Conservation (phyloP, 352 stramenopile species). For the Globisporangium nodosum region DNA sequence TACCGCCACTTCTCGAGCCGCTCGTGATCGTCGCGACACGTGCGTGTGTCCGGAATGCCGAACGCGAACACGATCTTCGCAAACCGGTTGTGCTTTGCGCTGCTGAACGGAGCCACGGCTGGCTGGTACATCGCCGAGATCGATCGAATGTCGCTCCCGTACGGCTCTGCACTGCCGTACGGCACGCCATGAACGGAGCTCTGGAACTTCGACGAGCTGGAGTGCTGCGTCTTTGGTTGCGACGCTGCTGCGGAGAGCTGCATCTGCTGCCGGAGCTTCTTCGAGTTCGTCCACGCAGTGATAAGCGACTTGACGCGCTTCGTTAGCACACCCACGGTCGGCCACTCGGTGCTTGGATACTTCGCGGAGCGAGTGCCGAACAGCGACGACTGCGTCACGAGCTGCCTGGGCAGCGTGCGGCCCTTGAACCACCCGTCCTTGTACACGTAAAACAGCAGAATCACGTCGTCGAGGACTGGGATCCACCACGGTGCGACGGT, state of each 20-base stretch:
- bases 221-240: background rate
- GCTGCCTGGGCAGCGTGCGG: conserved; percentile 25
- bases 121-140: background rate
- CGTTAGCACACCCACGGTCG: conserved; percentile 42
- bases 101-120: conserved; percentile 2
- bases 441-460: conserved; percentile 66
- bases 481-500: conserved; percentile 72
- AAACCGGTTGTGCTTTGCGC: conserved; percentile 56
- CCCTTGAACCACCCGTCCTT: conserved; percentile 66
- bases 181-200: background rate
- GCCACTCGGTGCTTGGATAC: conserved; percentile 30
- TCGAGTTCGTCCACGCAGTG: conserved; percentile 34
- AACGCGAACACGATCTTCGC: conserved; percentile 72
- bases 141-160: background rate
- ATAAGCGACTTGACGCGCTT: conserved; percentile 48
- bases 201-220: background rate
- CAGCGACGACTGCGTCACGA: conserved; percentile 39
- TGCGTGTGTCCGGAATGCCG: conserved; percentile 65
- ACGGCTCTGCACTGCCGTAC: background rate
- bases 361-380: conserved; percentile 46
- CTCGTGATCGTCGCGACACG: conserved; percentile 43
- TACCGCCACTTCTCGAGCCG: conserved; percentile 76
- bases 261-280: conserved; percentile 11
- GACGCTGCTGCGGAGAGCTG: background rate
- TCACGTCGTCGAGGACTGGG: conserved; percentile 64